Evolutionary conservation across 2,329 filamentous ascomycete genomes (phyloP), one percentile per base, ranked within the genome.

Genomic region (Leptodontidium sp.): DNA sequence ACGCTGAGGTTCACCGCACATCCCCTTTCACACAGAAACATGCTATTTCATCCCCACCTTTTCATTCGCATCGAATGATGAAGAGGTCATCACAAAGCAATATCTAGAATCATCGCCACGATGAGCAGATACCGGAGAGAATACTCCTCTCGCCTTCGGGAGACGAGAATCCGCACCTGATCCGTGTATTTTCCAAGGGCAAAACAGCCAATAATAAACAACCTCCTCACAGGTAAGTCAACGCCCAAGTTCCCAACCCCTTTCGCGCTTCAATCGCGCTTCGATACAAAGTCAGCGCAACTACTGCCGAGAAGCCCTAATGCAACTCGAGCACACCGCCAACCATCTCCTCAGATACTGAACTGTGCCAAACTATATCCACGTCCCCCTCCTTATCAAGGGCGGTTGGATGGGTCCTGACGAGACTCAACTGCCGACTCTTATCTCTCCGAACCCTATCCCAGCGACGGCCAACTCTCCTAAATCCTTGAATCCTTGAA

Each of bases 291-390:
- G 32, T 50, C 45, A 49, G 47, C 21, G 47, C n/a, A 7, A 26
- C 47, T 50, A 9, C 47, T 50, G 47, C 21, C 47, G 47, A 50
- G 47, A n/a, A 26, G 15, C 47, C 47, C 21, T 50, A 50, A 50
- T 50, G 47, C 47, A 50, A n/a, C 47, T 50, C 47, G 47, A 50
- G 47, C 47, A 50, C 47, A 50, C 47, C 47, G 21, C 47, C 21
- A 7, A n/a, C n/a, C 21, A 50, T 9, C 47, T 24, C 21, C 5
- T 50, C n/a, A 50, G 47, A 50, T 26, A 50, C 24, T 21, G 21
- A 21, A 21, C 21, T 21, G 21, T 21, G 21, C 21, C 47, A 50
- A 50, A 50, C 21, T 9, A 24, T 26, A 26, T 50, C 47, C n/a
- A 35, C 9, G 21, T 9, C 4, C 9, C 9, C 32, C 32, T 35